Evolutionary conservation across 2,329 filamentous ascomycete genomes (phyloP).

Genomic region (Curvularia spicifera): DNA sequence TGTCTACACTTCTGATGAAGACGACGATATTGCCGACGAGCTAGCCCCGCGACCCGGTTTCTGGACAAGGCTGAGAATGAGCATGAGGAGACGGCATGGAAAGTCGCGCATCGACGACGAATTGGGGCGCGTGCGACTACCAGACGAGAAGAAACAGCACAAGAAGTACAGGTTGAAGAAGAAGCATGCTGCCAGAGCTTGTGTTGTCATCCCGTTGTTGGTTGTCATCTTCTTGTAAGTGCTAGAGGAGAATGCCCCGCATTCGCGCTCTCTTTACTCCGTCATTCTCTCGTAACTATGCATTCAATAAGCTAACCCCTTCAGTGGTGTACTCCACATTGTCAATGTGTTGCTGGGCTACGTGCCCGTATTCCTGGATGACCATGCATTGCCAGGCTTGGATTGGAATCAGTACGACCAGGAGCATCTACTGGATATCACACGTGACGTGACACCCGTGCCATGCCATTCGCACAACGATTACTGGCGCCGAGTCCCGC

Average conservation of each 20-base stretch:
- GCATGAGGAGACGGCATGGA: conserved; percentile 33
- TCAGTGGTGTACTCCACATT: conserved; percentile 53
- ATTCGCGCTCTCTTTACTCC: conserved; percentile 8
- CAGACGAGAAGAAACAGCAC: conserved; percentile 31
- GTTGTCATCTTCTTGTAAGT: conserved; percentile 46
- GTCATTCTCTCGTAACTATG: conserved; percentile 5
- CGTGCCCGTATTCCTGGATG: conserved; percentile 48
- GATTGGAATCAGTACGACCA: conserved; percentile 53
- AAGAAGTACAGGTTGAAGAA: conserved; percentile 27
- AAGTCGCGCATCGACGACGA: conserved; percentile 17
- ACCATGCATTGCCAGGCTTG: conserved; percentile 41
- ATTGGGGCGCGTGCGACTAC: conserved; percentile 20
- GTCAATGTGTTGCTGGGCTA: conserved; percentile 49
- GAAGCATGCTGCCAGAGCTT: conserved; percentile 26
- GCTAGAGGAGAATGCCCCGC: conserved; percentile 13
- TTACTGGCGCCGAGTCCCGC: conserved; percentile 62
- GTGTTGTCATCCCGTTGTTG: conserved; percentile 28
- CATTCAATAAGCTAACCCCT: conserved; percentile 20
- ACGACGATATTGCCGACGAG: conserved; percentile 8
- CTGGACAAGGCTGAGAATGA: conserved; percentile 42
- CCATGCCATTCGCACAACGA: conserved; percentile 66
- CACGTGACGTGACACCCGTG: conserved; percentile 57
- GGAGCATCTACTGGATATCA: conserved; percentile 55
- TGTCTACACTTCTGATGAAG: conserved; percentile 24
- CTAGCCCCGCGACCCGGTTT: conserved; percentile 21